Evolutionary conservation across 164 flowering plant species (phyloP), one percentile per base, ranked within the genome.

Genomic region (Chimonanthus salicifolius): DNA sequence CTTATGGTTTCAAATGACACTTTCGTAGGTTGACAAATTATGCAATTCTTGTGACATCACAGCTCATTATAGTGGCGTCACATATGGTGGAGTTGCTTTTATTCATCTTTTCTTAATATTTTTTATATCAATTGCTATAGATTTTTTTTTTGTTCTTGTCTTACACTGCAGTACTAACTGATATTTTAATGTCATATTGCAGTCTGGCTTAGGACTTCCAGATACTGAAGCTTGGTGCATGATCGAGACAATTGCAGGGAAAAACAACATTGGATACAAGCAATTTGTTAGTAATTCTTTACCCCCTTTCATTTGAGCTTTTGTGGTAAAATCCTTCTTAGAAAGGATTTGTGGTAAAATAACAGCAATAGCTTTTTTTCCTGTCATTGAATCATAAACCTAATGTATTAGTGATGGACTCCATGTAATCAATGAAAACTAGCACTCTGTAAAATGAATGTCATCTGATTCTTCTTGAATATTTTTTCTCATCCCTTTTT

Each of bases 131-230:
- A 54, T 54, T 54, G 11, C 16, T 54, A 54, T 54, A 54, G 60
- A 54, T 54, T n/a, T 54, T 54, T 54, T 11, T 54, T 54, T 33
- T 33, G 33, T 33, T 33, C 33, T 33, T 33, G 21, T 65, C 64
- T 58, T 73, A 50, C 44, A 48, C 49, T 70, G 66, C 54, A 47
- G 1, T 75, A 68, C 72, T 80, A 45, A 67, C 66, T 62, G 47
- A 5, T 58, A 58, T 74, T 71, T 54, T 72, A 74, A 15, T 81
- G 62, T 79, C 44, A 62, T 81, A 47, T 44, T 82, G 80, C 63
- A 95, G 99, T 94, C 93, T 86, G 98, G 97, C 44, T 78, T 96
- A 80, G 99, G 97, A 73, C 90, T 95, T 88, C 83, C 93, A 70
- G 99, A 94, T 71, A 85, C 80, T 70, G 97, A 93, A 83, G 88